Percentiles rank a stretch among this genome's conserved stretches.
These are phyloP conservation scores for Penicillium corylophilum DNA, from an alignment of 2,329 filamentous ascomycete genomes.

Conservation along the genomic window DNA sequence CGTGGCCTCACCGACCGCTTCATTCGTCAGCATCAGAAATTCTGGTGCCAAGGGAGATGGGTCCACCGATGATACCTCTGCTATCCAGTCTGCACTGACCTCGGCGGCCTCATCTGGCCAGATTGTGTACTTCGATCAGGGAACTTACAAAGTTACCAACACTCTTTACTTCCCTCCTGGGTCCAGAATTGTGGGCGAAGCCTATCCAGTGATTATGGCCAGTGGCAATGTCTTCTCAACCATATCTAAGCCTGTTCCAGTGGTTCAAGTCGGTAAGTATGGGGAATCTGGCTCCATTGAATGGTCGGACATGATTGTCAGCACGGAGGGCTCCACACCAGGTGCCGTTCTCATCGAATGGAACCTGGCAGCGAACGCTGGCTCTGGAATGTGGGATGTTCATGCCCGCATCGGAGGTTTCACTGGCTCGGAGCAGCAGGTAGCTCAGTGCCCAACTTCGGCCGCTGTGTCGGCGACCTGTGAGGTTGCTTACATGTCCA, in stretches of 20 bases:
- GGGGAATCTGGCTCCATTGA: conserved; percentile 67
- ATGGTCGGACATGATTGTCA: conserved; percentile 70
- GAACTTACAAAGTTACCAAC: conserved; percentile 51
- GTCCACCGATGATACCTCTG: conserved; percentile 58
- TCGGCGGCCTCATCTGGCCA: conserved; percentile 49
- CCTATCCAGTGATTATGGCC: conserved; percentile 57
- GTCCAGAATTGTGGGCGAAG: conserved; percentile 56
- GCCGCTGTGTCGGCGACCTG: conserved; percentile 36
- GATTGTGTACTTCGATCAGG: conserved; percentile 58
- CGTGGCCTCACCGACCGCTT: conserved; percentile 34
- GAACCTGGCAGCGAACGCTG: conserved; percentile 59
- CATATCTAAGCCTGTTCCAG: conserved; percentile 59
- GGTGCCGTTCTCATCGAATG: conserved; percentile 72
- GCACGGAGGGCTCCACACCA: conserved; percentile 63
- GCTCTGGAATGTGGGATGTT: conserved; percentile 58
- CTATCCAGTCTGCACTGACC: conserved; percentile 58
- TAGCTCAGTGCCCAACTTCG: conserved; percentile 45
- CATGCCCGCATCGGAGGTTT: conserved; percentile 55
- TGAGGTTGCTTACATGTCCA: conserved; percentile 37
- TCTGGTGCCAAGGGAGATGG: conserved; percentile 54
- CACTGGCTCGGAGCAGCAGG: conserved; percentile 48
- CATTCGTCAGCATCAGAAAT: conserved; percentile 47
- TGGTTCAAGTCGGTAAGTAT: conserved; percentile 65
- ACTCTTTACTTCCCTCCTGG: conserved; percentile 51
- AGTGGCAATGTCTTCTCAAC: conserved; percentile 58